Percentiles rank a stretch among this genome's conserved stretches.
phyloP scores from a whole-genome alignment of 2,329 filamentous ascomycete genomes.

The Cercospora berteroae region DNA sequence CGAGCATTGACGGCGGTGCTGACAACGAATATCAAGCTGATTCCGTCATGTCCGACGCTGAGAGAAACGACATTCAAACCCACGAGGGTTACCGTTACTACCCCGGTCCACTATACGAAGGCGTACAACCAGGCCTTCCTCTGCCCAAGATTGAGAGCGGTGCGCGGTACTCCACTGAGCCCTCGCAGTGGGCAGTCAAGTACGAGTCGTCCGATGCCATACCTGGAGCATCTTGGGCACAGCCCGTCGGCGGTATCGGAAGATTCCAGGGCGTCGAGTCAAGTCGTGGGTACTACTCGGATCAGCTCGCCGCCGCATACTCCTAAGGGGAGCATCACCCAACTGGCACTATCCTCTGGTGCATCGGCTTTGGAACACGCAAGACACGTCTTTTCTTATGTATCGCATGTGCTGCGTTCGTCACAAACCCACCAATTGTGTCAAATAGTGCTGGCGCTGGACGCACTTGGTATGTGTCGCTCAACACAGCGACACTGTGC shows the following conservation, averaged over 20 bases:
- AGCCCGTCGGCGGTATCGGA: conserved; percentile 42
- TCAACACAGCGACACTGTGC: neutral
- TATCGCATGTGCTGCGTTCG: conserved; percentile 31
- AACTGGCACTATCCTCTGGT: neutral
- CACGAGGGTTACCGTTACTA: conserved; percentile 50
- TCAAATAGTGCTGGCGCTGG: conserved; percentile 24
- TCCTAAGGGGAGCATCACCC: conserved; percentile 9
- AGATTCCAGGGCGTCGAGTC: conserved; percentile 49
- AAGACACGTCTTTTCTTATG: conserved; percentile 19
- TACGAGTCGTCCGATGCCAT: conserved; percentile 43
- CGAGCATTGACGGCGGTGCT: conserved; percentile 34
- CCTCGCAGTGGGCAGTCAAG: conserved; percentile 41
- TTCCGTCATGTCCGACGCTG: conserved; percentile 42
- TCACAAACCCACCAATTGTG: conserved; percentile 19
- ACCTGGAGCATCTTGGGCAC: conserved; percentile 36
- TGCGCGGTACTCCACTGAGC: conserved; percentile 33
- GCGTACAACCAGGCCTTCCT: conserved; percentile 32
- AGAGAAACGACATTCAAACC: conserved; percentile 44
- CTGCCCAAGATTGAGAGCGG: conserved; percentile 35
- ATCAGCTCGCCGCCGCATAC: conserved; percentile 39
- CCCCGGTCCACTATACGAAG: conserved; percentile 46
- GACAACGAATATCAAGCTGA: conserved; percentile 40
- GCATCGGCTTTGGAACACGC: neutral
- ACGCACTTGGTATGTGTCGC: conserved; percentile 15
- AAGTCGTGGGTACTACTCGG: conserved; percentile 49